These are phyloP conservation scores for Dorcoceras hygrometricum DNA, from an alignment of 257 asterid species.

Conservation along the genomic window DNA sequence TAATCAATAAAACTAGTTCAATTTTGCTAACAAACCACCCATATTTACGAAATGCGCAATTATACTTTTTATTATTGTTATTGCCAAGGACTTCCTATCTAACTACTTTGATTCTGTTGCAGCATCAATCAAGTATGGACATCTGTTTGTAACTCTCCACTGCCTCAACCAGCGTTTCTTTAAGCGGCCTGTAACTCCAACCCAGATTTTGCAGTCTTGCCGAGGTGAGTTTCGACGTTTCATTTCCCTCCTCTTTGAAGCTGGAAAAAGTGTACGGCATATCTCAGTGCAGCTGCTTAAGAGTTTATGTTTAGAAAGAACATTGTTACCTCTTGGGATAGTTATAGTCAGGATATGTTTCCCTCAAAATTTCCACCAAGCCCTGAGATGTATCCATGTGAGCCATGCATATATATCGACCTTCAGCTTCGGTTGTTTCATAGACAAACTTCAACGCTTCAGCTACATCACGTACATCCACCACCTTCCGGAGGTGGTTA, in stretches of 20 bases:
- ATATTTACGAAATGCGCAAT: too few relatives aligned
- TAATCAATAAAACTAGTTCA: too few relatives aligned
- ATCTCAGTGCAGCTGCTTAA: background rate
- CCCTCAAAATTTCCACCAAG: slow-evolving; percentile 46
- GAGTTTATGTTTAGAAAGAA: background rate
- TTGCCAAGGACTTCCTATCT: too few relatives aligned
- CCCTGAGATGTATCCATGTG: slow-evolving; percentile 33
- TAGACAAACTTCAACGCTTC: slow-evolving; percentile 53
- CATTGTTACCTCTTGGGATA: slow-evolving; percentile 66
- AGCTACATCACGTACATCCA: slow-evolving; percentile 74
- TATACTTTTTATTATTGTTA: too few relatives aligned
- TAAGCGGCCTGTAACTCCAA: slow-evolving; percentile 58
- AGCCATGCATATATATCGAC: slow-evolving; percentile 65
- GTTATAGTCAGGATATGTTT: slow-evolving; percentile 46
- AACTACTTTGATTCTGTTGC: background rate
- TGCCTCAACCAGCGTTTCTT: slow-evolving; percentile 57
- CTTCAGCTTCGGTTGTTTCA: slow-evolving; percentile 62
- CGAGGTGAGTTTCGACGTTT: slow-evolving; percentile 28
- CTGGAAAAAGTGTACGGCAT: slow-evolving; percentile 31
- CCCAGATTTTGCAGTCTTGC: slow-evolving; percentile 66
- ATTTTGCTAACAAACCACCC: too few relatives aligned
- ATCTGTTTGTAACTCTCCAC: slow-evolving; percentile 57
- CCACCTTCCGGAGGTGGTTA: slow-evolving; percentile 30
- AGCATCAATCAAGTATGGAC: slow-evolving; percentile 38
- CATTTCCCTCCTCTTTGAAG: slow-evolving; percentile 39